Conservation (phyloP, 345 rosid species). For the Salix viminalis region DNA sequence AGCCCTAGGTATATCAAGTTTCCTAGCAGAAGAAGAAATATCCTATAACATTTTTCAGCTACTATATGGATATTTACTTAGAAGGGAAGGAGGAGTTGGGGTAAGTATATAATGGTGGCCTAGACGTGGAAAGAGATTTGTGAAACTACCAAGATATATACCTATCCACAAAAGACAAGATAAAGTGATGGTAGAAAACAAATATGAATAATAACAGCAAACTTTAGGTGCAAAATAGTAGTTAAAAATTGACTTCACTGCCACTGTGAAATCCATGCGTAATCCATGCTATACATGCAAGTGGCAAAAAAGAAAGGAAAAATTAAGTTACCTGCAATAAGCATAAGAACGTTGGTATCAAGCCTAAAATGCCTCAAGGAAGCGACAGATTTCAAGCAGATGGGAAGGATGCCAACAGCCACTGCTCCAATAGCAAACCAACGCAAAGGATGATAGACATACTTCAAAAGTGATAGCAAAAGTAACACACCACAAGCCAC, state of each 20-base stretch:
- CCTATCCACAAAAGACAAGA: too few relatives aligned
- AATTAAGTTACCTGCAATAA: slow-evolving; percentile 58
- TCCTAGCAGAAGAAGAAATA: too few relatives aligned
- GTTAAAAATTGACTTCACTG: fast-evolving
- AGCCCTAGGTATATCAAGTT: too few relatives aligned
- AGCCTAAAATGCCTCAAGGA: slow-evolving; percentile 46
- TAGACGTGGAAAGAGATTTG: too few relatives aligned
- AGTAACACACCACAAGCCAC: slow-evolving; percentile 56
- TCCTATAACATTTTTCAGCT: too few relatives aligned
- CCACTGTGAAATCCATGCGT: too few relatives aligned
- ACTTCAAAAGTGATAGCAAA: slow-evolving; percentile 51
- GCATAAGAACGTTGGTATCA: slow-evolving; percentile 64
- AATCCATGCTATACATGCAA: too few relatives aligned
- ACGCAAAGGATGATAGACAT: slow-evolving; percentile 47
- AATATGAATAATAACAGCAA: too few relatives aligned
- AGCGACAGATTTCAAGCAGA: slow-evolving; percentile 44
- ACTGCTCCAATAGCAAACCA: slow-evolving; percentile 81
- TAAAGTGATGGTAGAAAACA: too few relatives aligned
- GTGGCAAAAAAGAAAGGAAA: neutral
- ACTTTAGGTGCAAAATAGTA: too few relatives aligned
- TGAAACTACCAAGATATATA: too few relatives aligned
- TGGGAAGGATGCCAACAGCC: slow-evolving; percentile 53
- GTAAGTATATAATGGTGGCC: neutral
- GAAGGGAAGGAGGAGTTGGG: neutral
- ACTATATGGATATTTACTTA: neutral